Conservation (phyloP, 768 basidiomycete genomes). For the Leccinum boreale region DNA sequence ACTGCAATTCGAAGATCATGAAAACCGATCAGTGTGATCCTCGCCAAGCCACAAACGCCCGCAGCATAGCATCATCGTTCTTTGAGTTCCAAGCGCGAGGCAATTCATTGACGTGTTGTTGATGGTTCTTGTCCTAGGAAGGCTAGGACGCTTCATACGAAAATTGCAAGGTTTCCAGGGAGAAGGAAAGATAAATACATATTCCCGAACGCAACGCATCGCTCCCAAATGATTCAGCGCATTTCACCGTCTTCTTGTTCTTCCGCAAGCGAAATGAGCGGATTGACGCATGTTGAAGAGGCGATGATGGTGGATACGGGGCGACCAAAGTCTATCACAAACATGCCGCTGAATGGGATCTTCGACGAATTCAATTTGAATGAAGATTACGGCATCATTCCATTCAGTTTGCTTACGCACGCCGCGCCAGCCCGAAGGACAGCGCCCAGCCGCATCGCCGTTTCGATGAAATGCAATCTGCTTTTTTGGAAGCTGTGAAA, state of each 20-base stretch:
- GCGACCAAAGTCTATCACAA: not conserved
- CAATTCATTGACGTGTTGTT: not conserved
- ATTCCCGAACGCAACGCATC: not conserved
- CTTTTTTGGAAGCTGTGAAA: slow-evolving; percentile 4
- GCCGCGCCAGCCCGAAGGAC: not conserved
- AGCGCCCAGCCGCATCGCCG: slow-evolving; percentile 3
- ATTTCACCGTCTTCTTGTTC: not conserved
- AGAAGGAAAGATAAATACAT: not conserved
- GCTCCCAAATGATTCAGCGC: not conserved
- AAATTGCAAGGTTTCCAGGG: not conserved
- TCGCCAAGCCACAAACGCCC: not conserved
- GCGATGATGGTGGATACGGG: not conserved
- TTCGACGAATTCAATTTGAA: not conserved
- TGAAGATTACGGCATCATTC: not conserved
- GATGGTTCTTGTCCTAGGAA: not conserved
- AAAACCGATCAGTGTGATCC: not conserved
- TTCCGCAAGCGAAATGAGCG: not conserved
- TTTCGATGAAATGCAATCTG: not conserved
- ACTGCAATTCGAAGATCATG: not conserved
- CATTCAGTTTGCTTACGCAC: not conserved
- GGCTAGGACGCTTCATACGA: not conserved
- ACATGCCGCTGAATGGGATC: not conserved
- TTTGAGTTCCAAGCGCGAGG: not conserved
- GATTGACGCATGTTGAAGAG: not conserved
- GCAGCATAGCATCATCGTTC: too few relatives aligned